Base-by-base conservation (phyloP, 371 early-diverging fungal species). In the Circinella minor region DNA sequence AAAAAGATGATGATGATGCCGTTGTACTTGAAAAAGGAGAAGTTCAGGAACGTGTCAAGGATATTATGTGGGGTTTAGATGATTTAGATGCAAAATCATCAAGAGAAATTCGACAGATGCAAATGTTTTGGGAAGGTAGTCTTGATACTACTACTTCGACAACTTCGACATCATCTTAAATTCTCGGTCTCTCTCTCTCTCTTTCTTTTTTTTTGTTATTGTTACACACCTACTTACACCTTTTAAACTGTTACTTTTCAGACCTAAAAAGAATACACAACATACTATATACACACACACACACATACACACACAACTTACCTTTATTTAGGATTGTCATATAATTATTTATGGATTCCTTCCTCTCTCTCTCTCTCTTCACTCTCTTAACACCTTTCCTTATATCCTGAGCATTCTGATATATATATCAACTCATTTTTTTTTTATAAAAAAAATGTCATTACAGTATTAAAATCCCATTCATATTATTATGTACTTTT, bases 61-160 rank as follows among this genome's bases (percentile, higher is more conserved):
- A 82, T 37, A 85, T 85, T 67, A 74, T 85, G 78, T 85, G 85
- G 85, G 85, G 85, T 55, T 69, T 85, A 27, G 85, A 85, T 72
- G 85, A 85, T 68, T 67, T 85, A 43, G 83, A 85, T 66, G 66
- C 49, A 13, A 76, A 74, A 61, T 77, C 76, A 66, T 77, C 80
- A 18, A 76, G 76, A 70, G 75, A 81, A 55, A 61, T 85, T 20
- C 69, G 69, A 57, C 77, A 82, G 60, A 82, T 85, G 80, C 81
- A 79, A 65, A 63, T 69, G 48, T 85, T 80, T 70, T 85, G 81
- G 83, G 85, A 84, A 63, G 66, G 70, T 39, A 61, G 68, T 54
- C 39, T 61, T 13, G 67, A 71, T 54, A 17, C 13, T 14, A 20
- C 34, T 17, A 6, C 11, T 43, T 43, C 43, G 11, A 20, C 20